Conservation (phyloP, 192 early-diverging fungal species). For the Backusella circina region DNA sequence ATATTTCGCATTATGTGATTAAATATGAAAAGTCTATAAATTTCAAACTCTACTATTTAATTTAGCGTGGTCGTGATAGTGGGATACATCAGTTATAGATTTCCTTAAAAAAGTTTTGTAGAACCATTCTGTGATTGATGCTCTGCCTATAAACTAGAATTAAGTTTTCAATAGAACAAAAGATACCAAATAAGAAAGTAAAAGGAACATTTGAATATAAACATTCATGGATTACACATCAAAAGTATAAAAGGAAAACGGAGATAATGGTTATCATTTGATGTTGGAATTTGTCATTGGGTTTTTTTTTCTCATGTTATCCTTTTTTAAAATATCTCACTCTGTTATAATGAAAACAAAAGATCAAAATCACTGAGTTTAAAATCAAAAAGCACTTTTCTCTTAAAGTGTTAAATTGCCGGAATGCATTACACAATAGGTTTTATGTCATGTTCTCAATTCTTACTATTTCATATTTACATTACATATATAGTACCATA, state of each 20-base stretch:
- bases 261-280: not conserved
- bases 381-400: not conserved
- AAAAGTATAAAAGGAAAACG: not conserved
- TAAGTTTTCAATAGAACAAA: conserved; percentile 4
- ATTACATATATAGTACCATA: not conserved
- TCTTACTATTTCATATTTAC: not conserved
- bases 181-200: not conserved
- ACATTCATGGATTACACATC: not conserved
- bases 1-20: not conserved
- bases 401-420: not conserved
- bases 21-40: conserved; percentile 1
- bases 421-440: not conserved
- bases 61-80: not conserved
- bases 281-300: not conserved
- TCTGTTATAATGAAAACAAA: not conserved
- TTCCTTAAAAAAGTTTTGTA: not conserved
- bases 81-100: not conserved
- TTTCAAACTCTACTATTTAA: not conserved
- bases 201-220: not conserved
- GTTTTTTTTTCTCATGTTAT: not conserved
- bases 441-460: not conserved
- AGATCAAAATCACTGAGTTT: not conserved
- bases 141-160: not conserved
- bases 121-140: not conserved
- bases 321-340: not conserved